Percentiles rank a stretch among this genome's conserved stretches.
Conservation (phyloP, 1,284 basidiomycete species). For the Pholiota adiposa region DNA sequence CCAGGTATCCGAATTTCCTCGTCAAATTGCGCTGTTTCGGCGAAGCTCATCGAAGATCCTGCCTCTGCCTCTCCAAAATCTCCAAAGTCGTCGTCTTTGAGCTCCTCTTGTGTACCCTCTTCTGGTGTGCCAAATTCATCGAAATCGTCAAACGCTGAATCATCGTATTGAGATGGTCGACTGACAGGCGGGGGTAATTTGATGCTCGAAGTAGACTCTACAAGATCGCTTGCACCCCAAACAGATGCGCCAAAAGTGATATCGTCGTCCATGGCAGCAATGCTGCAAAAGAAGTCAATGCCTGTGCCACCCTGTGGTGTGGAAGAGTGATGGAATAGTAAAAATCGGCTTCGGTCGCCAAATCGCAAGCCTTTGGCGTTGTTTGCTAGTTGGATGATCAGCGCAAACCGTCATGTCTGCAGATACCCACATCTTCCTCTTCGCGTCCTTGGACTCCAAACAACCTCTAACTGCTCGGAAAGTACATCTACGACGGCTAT, state of each 20-base stretch:
- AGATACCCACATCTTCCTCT: constrained; percentile 52
- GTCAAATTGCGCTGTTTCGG: constrained; percentile 46
- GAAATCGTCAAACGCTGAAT: constrained; percentile 54
- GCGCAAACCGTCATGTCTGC: constrained; percentile 28
- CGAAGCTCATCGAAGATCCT: constrained; percentile 40
- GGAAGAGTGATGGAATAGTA: constrained; percentile 3
- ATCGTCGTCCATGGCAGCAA: constrained; percentile 65
- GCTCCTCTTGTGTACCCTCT: constrained; percentile 43
- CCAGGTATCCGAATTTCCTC: constrained; percentile 45
- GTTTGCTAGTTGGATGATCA: constrained; percentile 23
- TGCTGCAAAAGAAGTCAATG: background rate
- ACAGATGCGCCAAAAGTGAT: constrained; percentile 71
- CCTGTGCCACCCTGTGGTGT: background rate
- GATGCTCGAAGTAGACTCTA: constrained; percentile 30
- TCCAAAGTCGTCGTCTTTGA: constrained; percentile 79
- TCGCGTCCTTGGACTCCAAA: constrained; percentile 53
- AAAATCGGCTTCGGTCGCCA: too few species aligned
- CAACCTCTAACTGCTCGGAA: constrained; percentile 57
- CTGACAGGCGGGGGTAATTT: constrained; percentile 25
- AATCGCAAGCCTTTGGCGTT: constrained; percentile 27
- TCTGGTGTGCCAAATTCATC: constrained; percentile 71
- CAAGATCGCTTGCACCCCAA: constrained; percentile 60
- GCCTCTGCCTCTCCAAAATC: constrained; percentile 77
- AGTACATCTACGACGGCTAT: constrained; percentile 72
- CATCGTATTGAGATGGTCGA: constrained; percentile 38